Percentiles rank a stretch among this genome's conserved stretches.
Conservation (phyloP, 305 asterid genomes). For the Fraxinus baroniana region DNA sequence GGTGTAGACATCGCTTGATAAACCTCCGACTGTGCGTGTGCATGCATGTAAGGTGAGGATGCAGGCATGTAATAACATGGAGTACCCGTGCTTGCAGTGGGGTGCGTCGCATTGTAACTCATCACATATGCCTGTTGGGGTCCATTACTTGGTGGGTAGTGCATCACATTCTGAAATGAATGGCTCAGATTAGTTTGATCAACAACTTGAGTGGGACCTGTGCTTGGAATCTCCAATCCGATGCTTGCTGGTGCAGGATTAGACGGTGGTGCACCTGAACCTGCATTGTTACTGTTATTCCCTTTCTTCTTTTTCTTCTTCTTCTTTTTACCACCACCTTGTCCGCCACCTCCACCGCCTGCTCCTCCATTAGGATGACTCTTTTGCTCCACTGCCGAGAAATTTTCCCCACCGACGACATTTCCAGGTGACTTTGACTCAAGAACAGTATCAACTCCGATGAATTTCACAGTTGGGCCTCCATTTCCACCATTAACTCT, state of each 20-base stretch:
- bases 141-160: conserved; percentile 36
- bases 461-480: conserved; percentile 43
- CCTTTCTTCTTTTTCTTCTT: conserved; percentile 41
- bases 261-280: conserved; percentile 17
- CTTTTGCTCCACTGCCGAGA: conserved; percentile 22
- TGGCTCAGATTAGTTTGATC: conserved; percentile 41
- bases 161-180: conserved; percentile 34
- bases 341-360: conserved; percentile 30
- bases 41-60: conserved; percentile 38
- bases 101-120: conserved; percentile 58
- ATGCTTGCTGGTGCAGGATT: conserved; percentile 41
- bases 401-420: conserved; percentile 28
- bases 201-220: conserved; percentile 38
- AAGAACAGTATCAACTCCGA: conserved; percentile 32
- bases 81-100: conserved; percentile 27
- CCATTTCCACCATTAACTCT: conserved; percentile 29
- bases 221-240: conserved; percentile 38
- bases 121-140: conserved; percentile 45
- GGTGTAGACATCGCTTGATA: conserved; percentile 33
- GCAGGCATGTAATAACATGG: conserved; percentile 50
- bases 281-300: conserved; percentile 21
- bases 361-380: conserved; percentile 19
- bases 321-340: conserved; percentile 57
- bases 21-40: conserved; percentile 34
- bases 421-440: conserved; percentile 34